These are phyloP conservation scores for Clonostachys rosea DNA, from an alignment of 2,329 filamentous ascomycete genomes.

Conservation along the genomic window DNA sequence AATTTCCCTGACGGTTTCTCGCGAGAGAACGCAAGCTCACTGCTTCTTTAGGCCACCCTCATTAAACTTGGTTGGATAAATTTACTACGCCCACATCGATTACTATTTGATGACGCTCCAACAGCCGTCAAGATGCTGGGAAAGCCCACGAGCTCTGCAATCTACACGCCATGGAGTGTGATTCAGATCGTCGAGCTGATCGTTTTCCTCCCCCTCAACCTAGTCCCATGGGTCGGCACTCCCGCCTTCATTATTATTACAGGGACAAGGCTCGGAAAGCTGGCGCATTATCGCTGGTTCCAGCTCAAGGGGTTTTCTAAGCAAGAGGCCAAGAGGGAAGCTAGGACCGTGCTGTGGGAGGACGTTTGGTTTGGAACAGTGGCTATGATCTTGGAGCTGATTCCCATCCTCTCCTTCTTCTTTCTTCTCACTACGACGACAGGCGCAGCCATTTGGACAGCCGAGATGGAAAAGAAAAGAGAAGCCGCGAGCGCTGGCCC, in stretches of 20 bases:
- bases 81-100: constrained; percentile 62
- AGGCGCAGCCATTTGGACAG: constrained; percentile 83
- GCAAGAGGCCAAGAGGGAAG: constrained; percentile 67
- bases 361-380: constrained; percentile 93
- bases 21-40: constrained; percentile 4
- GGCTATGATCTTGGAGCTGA: constrained; percentile 78
- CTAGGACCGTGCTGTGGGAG: constrained; percentile 66
- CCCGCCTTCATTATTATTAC: constrained; percentile 85
- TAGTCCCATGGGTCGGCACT: constrained; percentile 78
- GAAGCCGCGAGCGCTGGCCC: constrained; percentile 4
- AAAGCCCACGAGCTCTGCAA: constrained; percentile 69
- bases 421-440: constrained; percentile 85
- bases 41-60: constrained; percentile 53
- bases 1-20: not conserved
- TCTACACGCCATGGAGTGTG: constrained; percentile 85
- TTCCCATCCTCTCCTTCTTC: constrained; percentile 88
- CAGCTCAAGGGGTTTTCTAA: constrained; percentile 71
- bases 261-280: constrained; percentile 79
- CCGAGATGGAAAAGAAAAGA: constrained; percentile 64
- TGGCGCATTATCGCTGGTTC: constrained; percentile 90
- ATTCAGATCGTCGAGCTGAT: constrained; percentile 88
- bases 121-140: constrained; percentile 77
- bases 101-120: constrained; percentile 62
- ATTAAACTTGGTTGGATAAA: constrained; percentile 68
- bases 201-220: constrained; percentile 74